Evolutionary conservation across 1,284 basidiomycete genomes (phyloP).

Genomic region (Ustilago shanxiensis): DNA sequence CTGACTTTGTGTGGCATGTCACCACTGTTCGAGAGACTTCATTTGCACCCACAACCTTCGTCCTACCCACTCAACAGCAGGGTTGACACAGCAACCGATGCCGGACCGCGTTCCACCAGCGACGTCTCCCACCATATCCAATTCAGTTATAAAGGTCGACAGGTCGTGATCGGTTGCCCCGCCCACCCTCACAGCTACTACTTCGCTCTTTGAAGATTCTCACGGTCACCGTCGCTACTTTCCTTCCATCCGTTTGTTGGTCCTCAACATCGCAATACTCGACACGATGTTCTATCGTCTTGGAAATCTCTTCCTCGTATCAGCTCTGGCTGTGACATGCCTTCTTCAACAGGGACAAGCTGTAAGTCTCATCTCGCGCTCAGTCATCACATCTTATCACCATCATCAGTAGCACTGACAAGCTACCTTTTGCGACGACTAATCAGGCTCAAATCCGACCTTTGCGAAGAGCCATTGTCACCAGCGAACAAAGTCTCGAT

Average conservation of each 20-base stretch:
- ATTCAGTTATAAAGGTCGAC: background rate
- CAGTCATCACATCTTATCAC: background rate
- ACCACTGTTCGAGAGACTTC: conserved; percentile 10
- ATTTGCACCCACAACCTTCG: conserved; percentile 3
- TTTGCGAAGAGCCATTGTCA: background rate
- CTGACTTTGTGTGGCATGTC: background rate
- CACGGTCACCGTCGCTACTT: background rate
- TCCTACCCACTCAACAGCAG: background rate
- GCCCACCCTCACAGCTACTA: background rate
- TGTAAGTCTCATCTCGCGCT: conserved; percentile 13
- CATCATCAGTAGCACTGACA: background rate
- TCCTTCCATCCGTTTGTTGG: background rate
- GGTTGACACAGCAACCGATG: background rate
- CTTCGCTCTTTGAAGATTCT: background rate
- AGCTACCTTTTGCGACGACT: background rate
- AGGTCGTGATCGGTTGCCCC: background rate
- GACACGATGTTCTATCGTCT: conserved; percentile 5
- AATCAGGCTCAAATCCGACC: background rate
- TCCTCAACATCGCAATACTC: background rate
- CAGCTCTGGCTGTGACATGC: conserved; percentile 13
- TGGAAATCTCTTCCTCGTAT: conserved; percentile 4
- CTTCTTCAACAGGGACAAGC: conserved; percentile 15
- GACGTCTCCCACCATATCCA: background rate
- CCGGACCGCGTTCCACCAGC: background rate
- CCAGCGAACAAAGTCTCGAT: background rate